Base-by-base conservation (phyloP, 2,329 filamentous ascomycete genomes). In the Rhinocladiella similis region DNA sequence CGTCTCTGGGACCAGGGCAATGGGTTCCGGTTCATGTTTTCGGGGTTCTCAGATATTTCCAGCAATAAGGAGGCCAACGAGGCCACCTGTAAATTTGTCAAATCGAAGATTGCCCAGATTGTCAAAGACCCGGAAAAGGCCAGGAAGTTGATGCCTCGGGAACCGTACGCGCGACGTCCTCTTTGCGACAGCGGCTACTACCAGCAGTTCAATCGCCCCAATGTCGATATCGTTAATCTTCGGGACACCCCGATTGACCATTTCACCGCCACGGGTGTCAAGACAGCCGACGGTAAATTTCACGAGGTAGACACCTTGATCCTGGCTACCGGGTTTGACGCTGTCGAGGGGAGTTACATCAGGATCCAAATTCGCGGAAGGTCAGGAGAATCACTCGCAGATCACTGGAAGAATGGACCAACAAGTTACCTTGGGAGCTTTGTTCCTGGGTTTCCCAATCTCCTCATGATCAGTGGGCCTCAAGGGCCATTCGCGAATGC, bases 401-500 rank as follows among this genome's bases (percentile, higher is more conserved):
- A 74, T 0, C 52, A 62, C 22, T 74, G 74, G 75, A 35, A 66
- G 1, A 62, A 58, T 7, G 59, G 59, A 5, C 56, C 59, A 16
- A 62, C 56, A n/a, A 72, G 72, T 0, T 76, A 73, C 53, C 61
- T 80, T 1, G 78, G 77, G 1, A 67, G 75, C 22, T 69, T 70
- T 0, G 69, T 72, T 9, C 61, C 69, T n/a, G 66, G 69, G 3
- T 78, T 76, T 58, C 76, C 77, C 0, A 81, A 82, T 45, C 71
- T 80, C 68, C 78, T 81, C 66, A 74, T 75, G 54, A 63, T 80
- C 53, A 84, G 83, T 60, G 81, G 82, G 0, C 70, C 76, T 0
- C 82, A 86, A 22, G 80, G 73, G 0, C 83, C 83, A 0, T 70
- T 85, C 5, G 68, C 74, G 63, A 86, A 85, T 62, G 82, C 82